Evolutionary conservation across 148 eudicot genomes (phyloP).

Genomic region (Chenopodium album): DNA sequence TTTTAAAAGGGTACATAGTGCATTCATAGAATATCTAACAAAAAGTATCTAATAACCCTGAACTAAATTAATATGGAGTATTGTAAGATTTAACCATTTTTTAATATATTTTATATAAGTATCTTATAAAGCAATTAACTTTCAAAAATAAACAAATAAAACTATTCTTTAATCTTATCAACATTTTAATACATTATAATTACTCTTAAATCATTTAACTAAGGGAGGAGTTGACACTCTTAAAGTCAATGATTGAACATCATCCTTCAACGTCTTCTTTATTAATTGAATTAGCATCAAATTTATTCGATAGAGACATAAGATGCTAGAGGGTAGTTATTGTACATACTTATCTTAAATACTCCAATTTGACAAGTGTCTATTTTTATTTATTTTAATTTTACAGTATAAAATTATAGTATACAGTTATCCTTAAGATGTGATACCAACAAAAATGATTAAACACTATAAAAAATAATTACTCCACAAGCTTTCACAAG

Average conservation of each 20-base stretch:
- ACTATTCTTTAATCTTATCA: neutral
- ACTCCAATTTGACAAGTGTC: neutral
- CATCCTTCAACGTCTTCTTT: neutral
- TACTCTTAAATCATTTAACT: neutral
- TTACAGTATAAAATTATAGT: too few species aligned
- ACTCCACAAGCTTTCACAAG: neutral
- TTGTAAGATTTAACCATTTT: too few species aligned
- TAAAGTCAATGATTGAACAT: neutral
- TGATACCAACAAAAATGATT: neutral
- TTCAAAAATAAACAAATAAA: too few species aligned
- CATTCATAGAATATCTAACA: too few species aligned
- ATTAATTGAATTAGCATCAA: neutral
- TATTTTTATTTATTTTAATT: too few species aligned
- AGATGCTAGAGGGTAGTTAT: neutral
- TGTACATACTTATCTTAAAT: neutral
- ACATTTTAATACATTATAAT: too few species aligned
- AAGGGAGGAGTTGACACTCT: neutral
- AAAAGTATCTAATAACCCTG: too few species aligned
- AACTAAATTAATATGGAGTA: too few species aligned
- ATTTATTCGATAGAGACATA: neutral
- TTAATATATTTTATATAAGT: too few species aligned
- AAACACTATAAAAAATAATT: neutral
- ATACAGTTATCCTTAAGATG: neutral
- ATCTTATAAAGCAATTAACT: too few species aligned
- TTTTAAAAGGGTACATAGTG: too few species aligned